phyloP scores from a whole-genome alignment of 2,329 filamentous ascomycete genomes.

The Fusarium musae region DNA sequence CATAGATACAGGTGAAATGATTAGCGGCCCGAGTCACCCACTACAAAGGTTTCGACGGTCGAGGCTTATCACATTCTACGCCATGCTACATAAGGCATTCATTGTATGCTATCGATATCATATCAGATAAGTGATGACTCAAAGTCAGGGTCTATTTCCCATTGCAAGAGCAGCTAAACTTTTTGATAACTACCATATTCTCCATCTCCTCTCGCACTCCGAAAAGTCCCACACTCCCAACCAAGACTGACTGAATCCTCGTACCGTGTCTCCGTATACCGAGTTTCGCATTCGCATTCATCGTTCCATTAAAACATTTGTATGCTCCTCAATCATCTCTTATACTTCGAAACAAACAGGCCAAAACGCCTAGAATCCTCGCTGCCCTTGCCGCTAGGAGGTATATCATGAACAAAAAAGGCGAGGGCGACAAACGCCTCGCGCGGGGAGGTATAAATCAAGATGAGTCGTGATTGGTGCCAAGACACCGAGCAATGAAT shows the following conservation, averaged over 20 bases:
- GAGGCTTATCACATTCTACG: not conserved
- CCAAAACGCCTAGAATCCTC: conserved; percentile 40
- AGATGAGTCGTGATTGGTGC: conserved; percentile 41
- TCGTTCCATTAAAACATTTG: conserved; percentile 34
- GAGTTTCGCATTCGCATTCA: conserved; percentile 11
- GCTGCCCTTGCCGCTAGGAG: conserved; percentile 36
- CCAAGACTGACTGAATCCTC: not conserved
- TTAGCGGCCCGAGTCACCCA: not conserved
- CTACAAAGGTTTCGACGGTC: not conserved
- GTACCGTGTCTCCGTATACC: not conserved
- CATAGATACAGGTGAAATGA: not conserved
- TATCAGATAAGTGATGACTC: not conserved
- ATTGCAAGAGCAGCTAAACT: conserved; percentile 41
- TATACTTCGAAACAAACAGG: conserved; percentile 26
- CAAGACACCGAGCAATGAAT: conserved; percentile 22
- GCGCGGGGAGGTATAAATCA: conserved; percentile 46
- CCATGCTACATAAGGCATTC: not conserved
- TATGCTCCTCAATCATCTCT: conserved; percentile 20
- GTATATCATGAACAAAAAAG: conserved; percentile 44
- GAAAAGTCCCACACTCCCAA: not conserved
- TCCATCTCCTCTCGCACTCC: conserved; percentile 6
- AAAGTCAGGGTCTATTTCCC: conserved; percentile 37
- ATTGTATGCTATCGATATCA: not conserved
- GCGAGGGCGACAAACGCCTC: conserved; percentile 36
- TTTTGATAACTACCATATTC: conserved; percentile 38